These are phyloP conservation scores for Echites panduratus DNA, from an alignment of 257 asterid species.

Conservation along the genomic window DNA sequence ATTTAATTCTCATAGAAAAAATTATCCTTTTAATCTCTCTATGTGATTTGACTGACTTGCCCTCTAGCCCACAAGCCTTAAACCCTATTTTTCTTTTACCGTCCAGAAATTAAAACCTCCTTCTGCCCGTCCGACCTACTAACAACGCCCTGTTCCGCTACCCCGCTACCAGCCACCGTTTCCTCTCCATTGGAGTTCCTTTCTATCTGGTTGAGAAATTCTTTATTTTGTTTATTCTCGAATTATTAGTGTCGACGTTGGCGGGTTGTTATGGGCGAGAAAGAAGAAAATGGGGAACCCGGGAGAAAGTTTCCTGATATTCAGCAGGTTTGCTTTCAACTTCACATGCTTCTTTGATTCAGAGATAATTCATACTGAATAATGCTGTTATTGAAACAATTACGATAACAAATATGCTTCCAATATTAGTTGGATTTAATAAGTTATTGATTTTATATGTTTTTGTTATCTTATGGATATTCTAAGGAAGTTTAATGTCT, in stretches of 20 bases:
- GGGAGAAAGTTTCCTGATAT: not conserved
- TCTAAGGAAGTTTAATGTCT: not conserved
- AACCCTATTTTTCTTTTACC: not conserved
- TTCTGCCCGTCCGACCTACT: not conserved
- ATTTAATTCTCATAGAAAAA: no score
- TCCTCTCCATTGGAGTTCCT: not conserved
- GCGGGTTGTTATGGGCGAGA: slow-evolving; percentile 13
- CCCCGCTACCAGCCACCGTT: not conserved
- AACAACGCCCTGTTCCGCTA: not conserved
- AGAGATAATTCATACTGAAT: no score
- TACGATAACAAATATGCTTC: not conserved
- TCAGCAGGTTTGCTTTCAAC: slow-evolving; percentile 10
- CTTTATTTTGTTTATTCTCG: not conserved
- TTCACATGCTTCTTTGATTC: not conserved
- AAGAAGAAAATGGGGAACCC: slow-evolving; percentile 9
- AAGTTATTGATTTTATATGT: not conserved
- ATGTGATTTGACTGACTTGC: no score
- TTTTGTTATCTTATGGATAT: not conserved
- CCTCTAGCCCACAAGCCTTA: not conserved
- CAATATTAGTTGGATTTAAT: not conserved
- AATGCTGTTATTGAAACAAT: not conserved
- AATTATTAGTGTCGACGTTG: not conserved
- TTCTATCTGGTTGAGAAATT: not conserved
- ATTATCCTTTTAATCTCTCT: no score
- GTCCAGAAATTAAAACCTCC: not conserved